Evolutionary conservation across 306 rosid genomes (phyloP).

Genomic region (Cucurbita maxima): DNA sequence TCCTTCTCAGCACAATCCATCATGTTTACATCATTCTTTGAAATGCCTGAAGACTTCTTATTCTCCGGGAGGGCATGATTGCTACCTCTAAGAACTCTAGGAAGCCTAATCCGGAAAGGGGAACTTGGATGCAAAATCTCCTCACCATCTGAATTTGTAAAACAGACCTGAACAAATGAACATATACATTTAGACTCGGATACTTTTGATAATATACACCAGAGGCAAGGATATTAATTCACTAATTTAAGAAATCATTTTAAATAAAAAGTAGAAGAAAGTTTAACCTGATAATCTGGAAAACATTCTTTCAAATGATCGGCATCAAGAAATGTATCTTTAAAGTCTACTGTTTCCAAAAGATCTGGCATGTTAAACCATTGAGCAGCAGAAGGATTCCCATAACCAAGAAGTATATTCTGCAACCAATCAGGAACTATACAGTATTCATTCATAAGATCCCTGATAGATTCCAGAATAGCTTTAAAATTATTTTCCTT

Average conservation of each 20-base stretch:
- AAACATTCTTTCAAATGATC: conserved; percentile 68
- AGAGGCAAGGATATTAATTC: neutral
- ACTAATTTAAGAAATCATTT: neutral
- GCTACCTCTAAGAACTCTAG: conserved; percentile 45
- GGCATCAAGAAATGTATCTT: conserved; percentile 83
- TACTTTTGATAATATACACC: neutral
- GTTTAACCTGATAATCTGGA: conserved; percentile 55
- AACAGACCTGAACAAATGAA: conserved; percentile 43
- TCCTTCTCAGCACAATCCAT: conserved; percentile 42
- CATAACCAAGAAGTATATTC: conserved; percentile 77
- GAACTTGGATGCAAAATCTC: conserved; percentile 52
- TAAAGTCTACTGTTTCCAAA: conserved; percentile 75
- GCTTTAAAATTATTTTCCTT: conserved; percentile 98
- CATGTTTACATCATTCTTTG: conserved; percentile 18
- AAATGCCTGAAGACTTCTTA: conserved; percentile 28
- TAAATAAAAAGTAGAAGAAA: conserved; percentile 3
- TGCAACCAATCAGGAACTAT: conserved; percentile 98
- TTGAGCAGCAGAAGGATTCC: conserved; percentile 94
- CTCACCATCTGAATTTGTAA: conserved; percentile 40
- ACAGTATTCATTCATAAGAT: conserved; percentile 91
- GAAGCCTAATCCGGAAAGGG: conserved; percentile 74
- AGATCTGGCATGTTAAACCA: conserved; percentile 98
- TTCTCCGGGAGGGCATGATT: conserved; percentile 34
- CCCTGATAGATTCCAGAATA: conserved; percentile 87
- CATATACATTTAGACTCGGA: conserved; percentile 6